Conservation (phyloP, 1,139 yeast genomes). For the Taphrina wiesneri region DNA sequence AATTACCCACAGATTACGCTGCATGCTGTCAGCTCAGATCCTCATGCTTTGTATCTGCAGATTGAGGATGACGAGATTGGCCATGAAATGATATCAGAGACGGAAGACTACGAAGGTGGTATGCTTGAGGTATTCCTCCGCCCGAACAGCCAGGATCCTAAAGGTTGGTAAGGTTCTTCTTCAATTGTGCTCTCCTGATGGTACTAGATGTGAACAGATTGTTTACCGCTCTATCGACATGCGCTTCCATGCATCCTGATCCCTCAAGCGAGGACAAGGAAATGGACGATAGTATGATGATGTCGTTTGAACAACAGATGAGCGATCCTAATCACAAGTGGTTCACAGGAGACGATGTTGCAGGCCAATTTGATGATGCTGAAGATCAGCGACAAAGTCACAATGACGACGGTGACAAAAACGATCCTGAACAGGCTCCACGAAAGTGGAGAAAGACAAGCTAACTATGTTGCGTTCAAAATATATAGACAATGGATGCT, state of each 20-base stretch:
- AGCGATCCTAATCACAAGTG: constrained; percentile 15
- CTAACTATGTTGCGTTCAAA: neutral
- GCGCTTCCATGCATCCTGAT: constrained; percentile 18
- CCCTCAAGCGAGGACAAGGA: neutral
- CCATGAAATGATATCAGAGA: neutral
- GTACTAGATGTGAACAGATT: neutral
- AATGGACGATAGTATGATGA: neutral
- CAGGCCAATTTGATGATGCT: constrained; percentile 19
- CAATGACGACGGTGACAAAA: neutral
- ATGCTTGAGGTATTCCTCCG: constrained; percentile 10
- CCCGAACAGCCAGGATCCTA: neutral
- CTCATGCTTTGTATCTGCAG: constrained; percentile 9
- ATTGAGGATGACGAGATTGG: constrained; percentile 2
- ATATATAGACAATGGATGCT: neutral
- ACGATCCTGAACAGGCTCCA: neutral
- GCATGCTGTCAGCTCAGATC: constrained; percentile 4
- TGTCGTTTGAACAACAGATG: neutral
- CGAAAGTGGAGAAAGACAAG: constrained; percentile 15
- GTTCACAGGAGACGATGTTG: constrained; percentile 22
- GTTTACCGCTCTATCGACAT: constrained; percentile 6
- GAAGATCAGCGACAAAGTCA: neutral
- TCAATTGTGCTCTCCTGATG: too few species aligned
- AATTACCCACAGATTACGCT: constrained; percentile 5
- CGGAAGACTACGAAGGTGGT: neutral
- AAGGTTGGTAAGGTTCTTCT: neutral